phyloP scores from a whole-genome alignment of 345 rosid species.

The Brassica cretica region DNA sequence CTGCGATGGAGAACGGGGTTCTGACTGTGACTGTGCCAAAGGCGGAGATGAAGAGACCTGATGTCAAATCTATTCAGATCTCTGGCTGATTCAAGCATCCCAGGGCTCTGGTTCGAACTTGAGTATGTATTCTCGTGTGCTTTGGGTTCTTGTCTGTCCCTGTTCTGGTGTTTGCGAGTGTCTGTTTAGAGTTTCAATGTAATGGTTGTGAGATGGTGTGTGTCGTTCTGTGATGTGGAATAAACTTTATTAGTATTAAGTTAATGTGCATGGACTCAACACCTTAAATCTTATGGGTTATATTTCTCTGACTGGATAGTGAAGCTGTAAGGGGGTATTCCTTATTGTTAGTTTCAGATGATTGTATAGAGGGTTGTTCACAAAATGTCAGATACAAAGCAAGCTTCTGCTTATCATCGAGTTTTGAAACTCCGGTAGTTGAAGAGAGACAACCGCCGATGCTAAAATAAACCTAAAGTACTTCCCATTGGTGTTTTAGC shows the following conservation, averaged over 20 bases:
- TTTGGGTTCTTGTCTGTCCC: background rate
- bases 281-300: too few species aligned
- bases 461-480: too few species aligned
- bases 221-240: background rate
- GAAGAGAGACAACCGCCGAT: too few species aligned
- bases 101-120: background rate
- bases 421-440: background rate
- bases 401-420: too few species aligned
- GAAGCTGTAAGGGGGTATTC: too few species aligned
- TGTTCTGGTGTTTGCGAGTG: background rate
- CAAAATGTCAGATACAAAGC: too few species aligned
- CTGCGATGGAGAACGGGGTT: constrained; percentile 59
- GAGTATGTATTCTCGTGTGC: background rate
- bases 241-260: background rate
- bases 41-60: constrained; percentile 38
- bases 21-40: constrained; percentile 53
- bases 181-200: background rate
- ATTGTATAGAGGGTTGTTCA: too few species aligned
- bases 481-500: background rate
- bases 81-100: constrained; percentile 29
- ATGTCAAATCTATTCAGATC: constrained; percentile 53
- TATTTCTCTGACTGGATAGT: too few species aligned
- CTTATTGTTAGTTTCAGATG: too few species aligned
- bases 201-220: background rate
- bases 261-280: background rate